Evolutionary conservation across 352 stramenopile genomes (phyloP), one percentile per base, ranked within the genome.

Genomic region (Phytophthora citrophthora): DNA sequence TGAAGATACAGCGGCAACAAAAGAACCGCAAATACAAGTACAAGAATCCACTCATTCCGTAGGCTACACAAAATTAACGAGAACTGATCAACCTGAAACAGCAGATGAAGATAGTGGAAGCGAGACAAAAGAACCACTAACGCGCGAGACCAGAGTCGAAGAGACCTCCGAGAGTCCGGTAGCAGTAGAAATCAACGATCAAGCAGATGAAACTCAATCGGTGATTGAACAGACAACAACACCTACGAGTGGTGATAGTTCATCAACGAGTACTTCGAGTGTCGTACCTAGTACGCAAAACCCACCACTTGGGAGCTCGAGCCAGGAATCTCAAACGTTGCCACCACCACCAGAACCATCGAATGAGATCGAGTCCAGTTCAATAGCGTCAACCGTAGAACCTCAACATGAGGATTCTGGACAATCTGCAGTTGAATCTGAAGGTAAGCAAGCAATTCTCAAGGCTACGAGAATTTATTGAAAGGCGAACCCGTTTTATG

Each of bases 31-130:
- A 47, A 29, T 51, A 26, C 57, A 54, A 48, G 32, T 48, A 26
- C 61, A 54, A 24, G 49, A 63, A 29, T 41, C 18, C 29, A 20
- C 26, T 38, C 46, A 26, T 41, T 27, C 54, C 18, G 45, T 31
- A 27, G 43, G 54, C 18, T 71, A 71, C 54, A 64, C 50, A 44
- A 74, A 71, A 23, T n/a, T 74, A 10, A 68, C 55, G 23, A 57
- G 58, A 32, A 53, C 50, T 12, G 29, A 53, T 23, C 20, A 36
- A 27, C 49, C 32, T 8, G 18, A 58, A 44, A 23, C 40, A 23
- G 5, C n/a, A n/a, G 41, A 49, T 34, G 18, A 63, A 62, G 39
- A 55, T 49, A 23, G 44, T 15, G 29, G 47, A 36, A 40, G 12
- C 16, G 49, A 67, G 24, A 39, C 45, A 49, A 43, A 56, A 29